phyloP scores from a whole-genome alignment of 2,329 filamentous ascomycete genomes.

The Aureobasidium sp. region DNA sequence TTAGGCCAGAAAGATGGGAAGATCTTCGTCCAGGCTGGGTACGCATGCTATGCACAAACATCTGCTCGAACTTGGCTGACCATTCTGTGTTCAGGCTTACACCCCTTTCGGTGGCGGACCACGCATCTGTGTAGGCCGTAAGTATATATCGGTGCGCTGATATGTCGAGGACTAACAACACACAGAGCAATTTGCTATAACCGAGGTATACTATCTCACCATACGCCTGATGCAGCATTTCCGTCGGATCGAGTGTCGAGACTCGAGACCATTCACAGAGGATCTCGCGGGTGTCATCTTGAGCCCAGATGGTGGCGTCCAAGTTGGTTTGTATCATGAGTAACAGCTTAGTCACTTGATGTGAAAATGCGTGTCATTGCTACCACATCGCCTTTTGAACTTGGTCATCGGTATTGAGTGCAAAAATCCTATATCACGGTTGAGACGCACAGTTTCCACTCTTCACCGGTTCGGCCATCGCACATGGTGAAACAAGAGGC shows the following conservation, averaged over 20 bases:
- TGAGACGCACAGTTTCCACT: background rate
- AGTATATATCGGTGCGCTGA: background rate
- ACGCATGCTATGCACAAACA: background rate
- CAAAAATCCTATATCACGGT: background rate
- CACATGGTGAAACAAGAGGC: background rate
- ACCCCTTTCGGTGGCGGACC: slow-evolving; percentile 6
- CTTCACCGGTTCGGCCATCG: background rate
- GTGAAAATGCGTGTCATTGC: background rate
- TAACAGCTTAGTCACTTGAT: background rate
- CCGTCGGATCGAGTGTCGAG: slow-evolving; percentile 7
- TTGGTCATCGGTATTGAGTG: background rate
- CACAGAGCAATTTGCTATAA: slow-evolving; percentile 3
- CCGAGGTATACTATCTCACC: slow-evolving; percentile 11
- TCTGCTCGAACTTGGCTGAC: background rate
- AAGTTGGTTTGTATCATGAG: background rate
- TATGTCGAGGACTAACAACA: background rate
- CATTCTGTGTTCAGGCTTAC: background rate
- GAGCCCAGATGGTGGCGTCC: background rate
- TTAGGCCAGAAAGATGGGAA: slow-evolving; percentile 29
- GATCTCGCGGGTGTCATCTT: slow-evolving; percentile 2
- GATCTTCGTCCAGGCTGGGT: slow-evolving; percentile 7
- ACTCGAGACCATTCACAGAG: background rate
- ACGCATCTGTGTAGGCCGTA: slow-evolving; percentile 7
- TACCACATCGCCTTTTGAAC: background rate
- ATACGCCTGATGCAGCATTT: slow-evolving; percentile 12